A percentile compares a stretch with the other conserved stretches of the same genome.
phyloP scores from a whole-genome alignment of 2,329 filamentous ascomycete genomes.

The Ophiostoma pallidulum region DNA sequence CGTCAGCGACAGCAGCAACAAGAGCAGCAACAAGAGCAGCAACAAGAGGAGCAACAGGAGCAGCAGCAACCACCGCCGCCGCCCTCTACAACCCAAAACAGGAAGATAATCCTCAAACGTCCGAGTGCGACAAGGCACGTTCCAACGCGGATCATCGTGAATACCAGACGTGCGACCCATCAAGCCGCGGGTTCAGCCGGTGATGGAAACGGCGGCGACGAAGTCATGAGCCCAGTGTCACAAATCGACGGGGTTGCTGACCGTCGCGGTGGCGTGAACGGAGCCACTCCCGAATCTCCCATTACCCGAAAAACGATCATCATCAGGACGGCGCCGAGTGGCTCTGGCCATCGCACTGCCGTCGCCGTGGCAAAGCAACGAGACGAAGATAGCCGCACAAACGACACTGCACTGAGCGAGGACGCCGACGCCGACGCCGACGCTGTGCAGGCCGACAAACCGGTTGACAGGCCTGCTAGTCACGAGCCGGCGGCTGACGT shows the following conservation, averaged over 20 bases:
- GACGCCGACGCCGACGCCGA: background rate
- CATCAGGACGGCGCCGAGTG: conserved; percentile 1
- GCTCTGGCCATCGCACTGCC: background rate
- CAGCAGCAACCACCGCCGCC: too few species aligned
- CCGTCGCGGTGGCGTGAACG: background rate
- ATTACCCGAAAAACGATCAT: conserved; percentile 4
- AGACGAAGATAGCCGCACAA: background rate
- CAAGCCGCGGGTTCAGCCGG: conserved; percentile 21
- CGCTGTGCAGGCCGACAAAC: background rate
- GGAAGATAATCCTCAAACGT: conserved; percentile 39
- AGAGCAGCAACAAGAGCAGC: conserved; percentile 2
- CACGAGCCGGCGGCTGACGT: background rate
- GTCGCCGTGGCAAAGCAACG: background rate
- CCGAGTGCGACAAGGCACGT: conserved; percentile 21
- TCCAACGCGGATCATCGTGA: conserved; percentile 16
- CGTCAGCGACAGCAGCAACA: conserved; percentile 10
- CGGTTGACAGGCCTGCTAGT: background rate
- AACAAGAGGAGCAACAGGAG: too few species aligned
- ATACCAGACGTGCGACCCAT: conserved; percentile 14
- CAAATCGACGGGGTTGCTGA: background rate
- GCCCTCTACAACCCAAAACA: conserved; percentile 25
- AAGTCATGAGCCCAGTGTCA: background rate
- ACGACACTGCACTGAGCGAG: background rate
- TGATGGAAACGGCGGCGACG: background rate
- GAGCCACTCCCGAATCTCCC: background rate